Evolutionary conservation across 2,329 filamentous ascomycete species (phyloP).

Genomic region (Graphium sp.): DNA sequence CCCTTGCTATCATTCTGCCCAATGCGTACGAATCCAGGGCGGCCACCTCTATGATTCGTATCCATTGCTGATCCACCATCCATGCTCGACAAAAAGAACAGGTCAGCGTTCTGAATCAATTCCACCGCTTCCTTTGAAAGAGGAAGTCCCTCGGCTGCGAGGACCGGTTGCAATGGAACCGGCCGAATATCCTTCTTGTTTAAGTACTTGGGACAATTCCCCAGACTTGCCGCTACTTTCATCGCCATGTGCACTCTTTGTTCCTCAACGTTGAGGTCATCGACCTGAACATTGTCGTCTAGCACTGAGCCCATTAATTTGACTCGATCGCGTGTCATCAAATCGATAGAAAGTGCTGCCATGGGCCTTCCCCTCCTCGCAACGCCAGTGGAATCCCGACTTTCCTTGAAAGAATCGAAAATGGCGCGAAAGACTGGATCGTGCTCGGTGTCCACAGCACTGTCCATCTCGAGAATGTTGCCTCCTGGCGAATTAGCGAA

Average conservation of each 20-base stretch:
- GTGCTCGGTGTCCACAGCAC: conserved; percentile 51
- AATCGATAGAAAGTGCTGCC: conserved; percentile 39
- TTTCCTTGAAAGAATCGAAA: no score
- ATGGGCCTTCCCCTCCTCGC: conserved; percentile 12
- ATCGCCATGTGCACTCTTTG: conserved; percentile 47
- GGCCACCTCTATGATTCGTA: conserved; percentile 65
- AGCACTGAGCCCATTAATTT: conserved; percentile 59
- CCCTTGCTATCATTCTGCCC: conserved; percentile 32
- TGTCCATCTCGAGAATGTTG: conserved; percentile 49
- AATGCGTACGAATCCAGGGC: conserved; percentile 56
- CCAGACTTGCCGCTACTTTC: conserved; percentile 54
- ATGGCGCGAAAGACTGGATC: no score
- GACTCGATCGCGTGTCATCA: conserved; percentile 51
- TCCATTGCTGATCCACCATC: conserved; percentile 57
- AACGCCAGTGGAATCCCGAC: conserved; percentile 17
- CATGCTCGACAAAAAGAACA: conserved; percentile 59
- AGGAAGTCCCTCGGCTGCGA: conserved; percentile 17
- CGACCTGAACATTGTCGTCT: conserved; percentile 34
- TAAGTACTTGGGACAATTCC: conserved; percentile 79
- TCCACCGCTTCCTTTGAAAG: conserved; percentile 37
- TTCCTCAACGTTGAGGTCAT: no score
- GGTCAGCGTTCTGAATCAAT: conserved; percentile 47
- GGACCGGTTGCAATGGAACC: conserved; percentile 30
- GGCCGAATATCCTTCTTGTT: conserved; percentile 52
- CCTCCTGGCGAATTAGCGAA: conserved; percentile 48